Conservation (phyloP, 305 asterid species). For the Fraxinus baroniana region DNA sequence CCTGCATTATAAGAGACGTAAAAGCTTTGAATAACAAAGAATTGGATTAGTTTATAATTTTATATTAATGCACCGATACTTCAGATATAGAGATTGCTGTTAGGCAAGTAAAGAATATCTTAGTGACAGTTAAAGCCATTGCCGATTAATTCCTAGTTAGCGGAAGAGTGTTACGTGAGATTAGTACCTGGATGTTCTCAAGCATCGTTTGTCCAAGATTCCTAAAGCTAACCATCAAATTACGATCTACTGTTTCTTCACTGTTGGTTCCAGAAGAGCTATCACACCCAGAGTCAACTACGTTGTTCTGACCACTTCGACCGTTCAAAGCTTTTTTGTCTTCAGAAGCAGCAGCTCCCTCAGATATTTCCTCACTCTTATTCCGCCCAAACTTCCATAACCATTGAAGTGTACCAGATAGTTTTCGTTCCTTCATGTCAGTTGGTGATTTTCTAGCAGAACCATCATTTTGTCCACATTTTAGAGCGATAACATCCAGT, state of each 20-base stretch:
- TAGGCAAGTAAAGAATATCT: not conserved
- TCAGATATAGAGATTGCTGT: not conserved
- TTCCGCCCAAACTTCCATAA: constrained; percentile 70
- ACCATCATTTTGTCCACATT: constrained; percentile 37
- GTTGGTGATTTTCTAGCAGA: constrained; percentile 30
- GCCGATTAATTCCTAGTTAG: not conserved
- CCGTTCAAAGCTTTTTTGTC: constrained; percentile 33
- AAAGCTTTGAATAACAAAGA: not conserved
- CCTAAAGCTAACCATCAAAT: constrained; percentile 58
- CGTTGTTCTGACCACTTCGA: constrained; percentile 29
- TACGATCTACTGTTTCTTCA: constrained; percentile 66
- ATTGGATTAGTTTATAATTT: not conserved
- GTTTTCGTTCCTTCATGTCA: constrained; percentile 45
- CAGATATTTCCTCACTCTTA: constrained; percentile 46
- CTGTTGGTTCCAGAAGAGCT: constrained; percentile 45
- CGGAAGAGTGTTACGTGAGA: not conserved
- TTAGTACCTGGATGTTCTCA: constrained; percentile 80
- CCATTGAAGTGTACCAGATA: constrained; percentile 68
- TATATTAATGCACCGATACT: not conserved
- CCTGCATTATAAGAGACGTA: not conserved
- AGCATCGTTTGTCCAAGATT: constrained; percentile 87
- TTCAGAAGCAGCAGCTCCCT: constrained; percentile 36
- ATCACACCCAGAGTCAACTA: constrained; percentile 30
- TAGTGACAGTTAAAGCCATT: not conserved
- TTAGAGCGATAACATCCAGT: constrained; percentile 29